These are phyloP conservation scores for Podospora sp. DNA, from an alignment of 495 filamentous ascomycete species.

Conservation along the genomic window DNA sequence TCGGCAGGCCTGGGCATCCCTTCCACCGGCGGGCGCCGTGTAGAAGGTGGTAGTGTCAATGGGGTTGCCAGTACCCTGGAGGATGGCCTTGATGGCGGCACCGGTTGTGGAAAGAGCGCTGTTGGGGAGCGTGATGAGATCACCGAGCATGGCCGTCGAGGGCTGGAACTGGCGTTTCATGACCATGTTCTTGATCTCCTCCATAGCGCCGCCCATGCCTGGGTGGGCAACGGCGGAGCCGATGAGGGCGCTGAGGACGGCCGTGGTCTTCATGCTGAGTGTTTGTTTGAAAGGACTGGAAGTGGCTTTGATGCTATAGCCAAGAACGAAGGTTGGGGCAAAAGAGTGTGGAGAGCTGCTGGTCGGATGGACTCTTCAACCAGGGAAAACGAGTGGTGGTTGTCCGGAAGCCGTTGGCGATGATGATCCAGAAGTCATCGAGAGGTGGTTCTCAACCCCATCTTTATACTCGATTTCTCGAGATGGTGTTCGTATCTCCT, in stretches of 20 bases:
- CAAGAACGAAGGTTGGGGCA: background rate
- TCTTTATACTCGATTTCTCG: background rate
- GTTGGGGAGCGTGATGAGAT: constrained; percentile 14
- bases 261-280: constrained; percentile 9
- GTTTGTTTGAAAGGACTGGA: background rate
- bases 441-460: background rate
- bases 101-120: constrained; percentile 13
- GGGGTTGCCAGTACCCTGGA: constrained; percentile 14
- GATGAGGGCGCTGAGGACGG: constrained; percentile 11
- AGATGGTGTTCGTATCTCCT: background rate
- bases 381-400: background rate
- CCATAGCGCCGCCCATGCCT: constrained; percentile 11
- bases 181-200: constrained; percentile 10
- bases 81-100: constrained; percentile 14
- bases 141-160: constrained; percentile 12
- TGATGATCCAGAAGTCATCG: background rate
- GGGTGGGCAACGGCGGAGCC: constrained; percentile 15
- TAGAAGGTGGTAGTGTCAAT: constrained; percentile 13
- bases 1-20: constrained; percentile 9
- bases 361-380: background rate
- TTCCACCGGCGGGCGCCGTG: constrained; percentile 12
- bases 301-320: constrained; percentile 1
- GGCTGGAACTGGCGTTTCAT: constrained; percentile 15
- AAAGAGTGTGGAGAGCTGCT: background rate
- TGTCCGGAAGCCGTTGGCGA: background rate